phyloP scores from a whole-genome alignment of 108 stramenopile genomes.

The Stephanodiscus minutulus region DNA sequence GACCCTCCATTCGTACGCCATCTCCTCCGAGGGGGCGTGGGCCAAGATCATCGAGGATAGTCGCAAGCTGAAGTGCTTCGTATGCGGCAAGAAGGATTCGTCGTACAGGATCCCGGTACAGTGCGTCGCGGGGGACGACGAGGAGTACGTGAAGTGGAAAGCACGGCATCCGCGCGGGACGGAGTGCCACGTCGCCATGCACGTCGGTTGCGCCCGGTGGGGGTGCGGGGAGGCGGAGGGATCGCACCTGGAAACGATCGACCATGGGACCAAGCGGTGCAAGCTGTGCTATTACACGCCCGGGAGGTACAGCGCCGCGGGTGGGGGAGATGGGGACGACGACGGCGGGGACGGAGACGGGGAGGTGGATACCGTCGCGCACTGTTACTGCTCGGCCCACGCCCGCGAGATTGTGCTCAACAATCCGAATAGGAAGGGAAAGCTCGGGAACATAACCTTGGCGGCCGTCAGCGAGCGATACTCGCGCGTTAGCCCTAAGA shows the following conservation, averaged over 20 bases:
- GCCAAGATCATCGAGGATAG: slow-evolving; percentile 14
- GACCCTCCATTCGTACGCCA: slow-evolving; percentile 25
- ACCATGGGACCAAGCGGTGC: background rate
- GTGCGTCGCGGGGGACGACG: slow-evolving; percentile 48
- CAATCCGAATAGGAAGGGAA: slow-evolving; percentile 12
- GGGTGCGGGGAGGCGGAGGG: slow-evolving; percentile 15
- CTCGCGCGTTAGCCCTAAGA: no score
- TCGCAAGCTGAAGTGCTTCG: slow-evolving; percentile 46
- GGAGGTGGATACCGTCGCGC: slow-evolving; percentile 9
- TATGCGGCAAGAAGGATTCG: slow-evolving; percentile 48
- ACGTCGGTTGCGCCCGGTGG: slow-evolving; percentile 40
- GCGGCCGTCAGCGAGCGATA: no score
- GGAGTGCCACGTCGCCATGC: slow-evolving; percentile 26
- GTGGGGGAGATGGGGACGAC: background rate
- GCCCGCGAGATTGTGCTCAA: slow-evolving; percentile 21
- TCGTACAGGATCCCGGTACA: slow-evolving; percentile 52
- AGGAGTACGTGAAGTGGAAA: slow-evolving; percentile 27
- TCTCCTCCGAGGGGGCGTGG: slow-evolving; percentile 4
- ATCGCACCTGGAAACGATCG: slow-evolving; percentile 10
- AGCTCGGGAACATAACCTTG: background rate
- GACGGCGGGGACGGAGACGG: background rate
- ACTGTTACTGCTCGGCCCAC: slow-evolving; percentile 30
- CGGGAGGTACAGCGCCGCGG: slow-evolving; percentile 2
- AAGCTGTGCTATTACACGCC: slow-evolving; percentile 26
- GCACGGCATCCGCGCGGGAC: slow-evolving; percentile 3